phyloP scores from a whole-genome alignment of 139 green algal species.

The Chlorella sp. region DNA sequence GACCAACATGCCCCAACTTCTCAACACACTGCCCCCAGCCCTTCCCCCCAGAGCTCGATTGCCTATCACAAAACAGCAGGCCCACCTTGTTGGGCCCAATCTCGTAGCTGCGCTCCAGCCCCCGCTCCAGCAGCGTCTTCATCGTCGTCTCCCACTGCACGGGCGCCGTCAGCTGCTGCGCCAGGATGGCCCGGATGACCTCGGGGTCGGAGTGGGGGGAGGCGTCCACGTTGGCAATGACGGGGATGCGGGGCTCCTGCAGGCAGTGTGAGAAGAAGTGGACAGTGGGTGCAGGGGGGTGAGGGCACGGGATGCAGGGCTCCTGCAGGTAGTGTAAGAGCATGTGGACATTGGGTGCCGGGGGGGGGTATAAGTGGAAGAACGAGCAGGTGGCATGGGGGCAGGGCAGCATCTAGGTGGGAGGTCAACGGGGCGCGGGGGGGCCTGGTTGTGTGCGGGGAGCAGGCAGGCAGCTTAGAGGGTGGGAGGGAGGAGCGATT shows the following conservation, averaged over 20 bases:
- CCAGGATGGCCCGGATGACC: conserved; percentile 92
- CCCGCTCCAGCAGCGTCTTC: conserved; percentile 85
- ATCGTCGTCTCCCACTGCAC: conserved; percentile 97
- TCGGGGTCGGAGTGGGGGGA: conserved; percentile 94
- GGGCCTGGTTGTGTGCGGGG: too few species aligned
- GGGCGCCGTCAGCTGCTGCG: conserved; percentile 89
- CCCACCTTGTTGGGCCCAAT: conserved; percentile 77
- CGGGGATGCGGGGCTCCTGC: conserved; percentile 89
- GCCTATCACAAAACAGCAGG: background rate
- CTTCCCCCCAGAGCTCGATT: background rate
- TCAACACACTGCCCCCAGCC: background rate
- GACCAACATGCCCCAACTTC: background rate
- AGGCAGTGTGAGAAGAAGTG: background rate
- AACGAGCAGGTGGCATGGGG: too few species aligned
- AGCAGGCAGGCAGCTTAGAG: background rate
- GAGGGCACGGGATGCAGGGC: background rate
- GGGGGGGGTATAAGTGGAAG: too few species aligned
- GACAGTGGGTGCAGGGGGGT: background rate
- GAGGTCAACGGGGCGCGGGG: too few species aligned
- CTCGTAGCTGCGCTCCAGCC: conserved; percentile 90
- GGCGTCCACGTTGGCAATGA: conserved; percentile 98
- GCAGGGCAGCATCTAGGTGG: too few species aligned
- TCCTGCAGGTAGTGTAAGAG: too few species aligned
- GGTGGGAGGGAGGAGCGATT: too few species aligned
- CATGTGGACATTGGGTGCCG: too few species aligned